phyloP scores from a whole-genome alignment of 768 basidiomycete species.

The Russula earlei region DNA sequence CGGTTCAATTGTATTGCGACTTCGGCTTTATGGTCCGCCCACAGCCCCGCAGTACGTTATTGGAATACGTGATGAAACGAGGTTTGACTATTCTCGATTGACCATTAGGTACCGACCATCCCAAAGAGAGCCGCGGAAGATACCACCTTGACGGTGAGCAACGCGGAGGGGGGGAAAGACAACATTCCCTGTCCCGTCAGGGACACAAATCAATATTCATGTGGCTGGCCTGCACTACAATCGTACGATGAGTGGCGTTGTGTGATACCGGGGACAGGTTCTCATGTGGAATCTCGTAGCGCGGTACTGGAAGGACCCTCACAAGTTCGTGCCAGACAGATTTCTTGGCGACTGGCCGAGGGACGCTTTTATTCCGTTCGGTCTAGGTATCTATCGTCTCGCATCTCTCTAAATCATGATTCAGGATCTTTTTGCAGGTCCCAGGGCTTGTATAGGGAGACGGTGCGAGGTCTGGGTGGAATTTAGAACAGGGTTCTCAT shows the following conservation, averaged over 20 bases:
- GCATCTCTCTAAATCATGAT: background rate
- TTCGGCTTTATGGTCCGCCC: background rate
- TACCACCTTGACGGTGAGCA: conserved; percentile 30
- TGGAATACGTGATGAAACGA: background rate
- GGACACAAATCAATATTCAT: conserved; percentile 31
- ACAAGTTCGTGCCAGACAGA: conserved; percentile 34
- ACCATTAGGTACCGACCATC: conserved; percentile 35
- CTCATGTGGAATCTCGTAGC: conserved; percentile 28
- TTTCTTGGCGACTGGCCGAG: conserved; percentile 28
- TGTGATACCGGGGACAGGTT: background rate
- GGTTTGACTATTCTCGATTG: background rate
- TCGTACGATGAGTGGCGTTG: conserved; percentile 26
- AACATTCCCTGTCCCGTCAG: conserved; percentile 36
- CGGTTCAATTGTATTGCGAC: background rate
- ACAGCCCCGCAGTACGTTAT: conserved; percentile 8
- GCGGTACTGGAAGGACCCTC: conserved; percentile 46
- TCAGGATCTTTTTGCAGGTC: background rate
- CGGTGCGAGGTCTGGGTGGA: conserved; percentile 3
- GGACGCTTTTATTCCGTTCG: conserved; percentile 30
- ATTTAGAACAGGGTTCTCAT: background rate
- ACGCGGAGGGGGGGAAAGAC: conserved; percentile 32
- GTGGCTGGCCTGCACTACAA: conserved; percentile 41
- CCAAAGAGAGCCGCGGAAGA: conserved; percentile 42
- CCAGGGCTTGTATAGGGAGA: conserved; percentile 21
- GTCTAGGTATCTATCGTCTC: conserved; percentile 10